Base-by-base conservation (phyloP, 352 stramenopile species). In the Phytopythium delawarense region DNA sequence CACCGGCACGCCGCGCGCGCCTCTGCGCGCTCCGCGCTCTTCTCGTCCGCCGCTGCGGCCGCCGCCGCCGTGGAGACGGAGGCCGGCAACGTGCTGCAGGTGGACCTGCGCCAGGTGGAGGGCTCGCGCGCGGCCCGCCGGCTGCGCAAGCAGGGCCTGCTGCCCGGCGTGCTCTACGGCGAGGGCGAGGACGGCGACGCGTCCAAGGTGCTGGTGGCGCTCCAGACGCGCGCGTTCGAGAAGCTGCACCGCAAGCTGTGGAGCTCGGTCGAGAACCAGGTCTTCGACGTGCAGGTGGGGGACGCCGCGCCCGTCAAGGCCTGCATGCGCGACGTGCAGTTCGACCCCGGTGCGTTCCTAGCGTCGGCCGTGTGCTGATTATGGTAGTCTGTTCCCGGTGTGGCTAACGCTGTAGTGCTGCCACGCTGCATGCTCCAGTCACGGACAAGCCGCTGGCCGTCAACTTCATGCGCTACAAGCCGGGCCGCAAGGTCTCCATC, bases 381-480 rank as follows among this genome's bases (percentile, higher is more conserved):
- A 4, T 32, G 28, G 28, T 32, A 32, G 28, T 7, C 28, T 32
- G 3, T 32, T 32, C 28, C 28, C 28, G 28, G 28, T 32, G 9
- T 21, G 12, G 0, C 40, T 45, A 45, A 45, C 40, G 40, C 9
- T 44, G 5, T 28, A 21, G n/a, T 59, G 35, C 6, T 42, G 21
- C 34, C 8, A 16, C 61, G 34, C 2, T 30, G 15, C 13, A 0
- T 60, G 28, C 46, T 15, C 4, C 64, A 85, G 87, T 96, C 28
- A 94, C 76, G 57, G 87, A 96, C 54, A 70, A 78, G 51, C 85
- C 87, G 13, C 21, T 94, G 48, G 70, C 84, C 39, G 88, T 96
- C 51, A 98, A 98, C 79, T 98, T 97, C 67, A 71, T 97, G 49
- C 84, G 95, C 40, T 98, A 96, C 72, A 91, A 96, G 69, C 83